Percentiles rank a stretch among this genome's conserved stretches.
These are phyloP conservation scores for Strobilomyces dryophilus DNA, from an alignment of 768 basidiomycete genomes.

Conservation along the genomic window DNA sequence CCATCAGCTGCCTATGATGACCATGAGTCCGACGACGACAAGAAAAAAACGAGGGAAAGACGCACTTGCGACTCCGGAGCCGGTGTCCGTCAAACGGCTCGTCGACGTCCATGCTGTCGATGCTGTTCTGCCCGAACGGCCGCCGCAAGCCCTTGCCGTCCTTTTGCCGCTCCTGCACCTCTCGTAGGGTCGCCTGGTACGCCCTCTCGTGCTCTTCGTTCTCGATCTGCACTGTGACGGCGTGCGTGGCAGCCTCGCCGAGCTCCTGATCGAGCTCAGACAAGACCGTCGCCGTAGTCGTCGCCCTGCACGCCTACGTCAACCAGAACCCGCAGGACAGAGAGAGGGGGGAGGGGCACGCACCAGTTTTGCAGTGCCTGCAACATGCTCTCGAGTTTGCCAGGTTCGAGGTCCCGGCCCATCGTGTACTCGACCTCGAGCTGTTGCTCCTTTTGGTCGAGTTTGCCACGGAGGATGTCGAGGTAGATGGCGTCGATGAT, in stretches of 20 bases:
- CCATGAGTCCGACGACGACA: neutral
- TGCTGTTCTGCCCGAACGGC: slow-evolving; percentile 10
- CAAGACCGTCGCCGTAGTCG: slow-evolving; percentile 67
- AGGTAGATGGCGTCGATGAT: slow-evolving; percentile 97
- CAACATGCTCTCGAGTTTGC: slow-evolving; percentile 57
- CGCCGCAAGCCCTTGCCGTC: slow-evolving; percentile 43
- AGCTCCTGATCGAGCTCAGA: slow-evolving; percentile 71
- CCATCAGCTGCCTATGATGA: slow-evolving; percentile 30
- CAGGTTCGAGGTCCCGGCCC: slow-evolving; percentile 87
- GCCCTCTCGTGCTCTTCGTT: slow-evolving; percentile 53
- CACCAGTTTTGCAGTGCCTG: slow-evolving; percentile 65
- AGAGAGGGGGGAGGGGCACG: slow-evolving; percentile 25
- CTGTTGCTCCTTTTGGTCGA: slow-evolving; percentile 88
- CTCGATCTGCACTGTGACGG: slow-evolving; percentile 35
- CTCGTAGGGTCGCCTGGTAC: slow-evolving; percentile 50
- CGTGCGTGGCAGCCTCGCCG: slow-evolving; percentile 42
- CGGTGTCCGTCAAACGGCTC: slow-evolving; percentile 44
- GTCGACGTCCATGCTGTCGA: slow-evolving; percentile 63
- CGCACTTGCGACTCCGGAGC: slow-evolving; percentile 62
- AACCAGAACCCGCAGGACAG: neutral
- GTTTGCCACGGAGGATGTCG: slow-evolving; percentile 82
- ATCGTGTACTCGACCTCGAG: slow-evolving; percentile 91
- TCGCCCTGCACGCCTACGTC: slow-evolving; percentile 46
- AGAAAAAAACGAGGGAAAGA: slow-evolving; percentile 11
- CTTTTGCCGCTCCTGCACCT: slow-evolving; percentile 61